These are phyloP conservation scores for Lactarius evosmus DNA, from an alignment of 768 basidiomycete species.

Conservation along the genomic window DNA sequence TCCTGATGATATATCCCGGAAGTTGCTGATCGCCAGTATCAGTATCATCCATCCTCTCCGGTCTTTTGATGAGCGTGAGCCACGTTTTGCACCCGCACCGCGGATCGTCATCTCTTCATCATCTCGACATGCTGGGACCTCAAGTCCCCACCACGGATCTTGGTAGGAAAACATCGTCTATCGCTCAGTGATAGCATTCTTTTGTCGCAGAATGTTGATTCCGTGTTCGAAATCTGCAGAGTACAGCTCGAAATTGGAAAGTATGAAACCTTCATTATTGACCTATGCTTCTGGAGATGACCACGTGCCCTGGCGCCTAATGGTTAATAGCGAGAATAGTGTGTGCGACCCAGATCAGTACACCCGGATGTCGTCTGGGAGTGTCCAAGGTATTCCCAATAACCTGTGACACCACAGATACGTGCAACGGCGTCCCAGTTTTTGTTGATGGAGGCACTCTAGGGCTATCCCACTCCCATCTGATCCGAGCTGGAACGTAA, in stretches of 20 bases:
- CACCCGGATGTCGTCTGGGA: background rate
- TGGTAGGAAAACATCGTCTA: background rate
- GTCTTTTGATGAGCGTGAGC: slow-evolving; percentile 6
- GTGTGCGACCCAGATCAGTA: background rate
- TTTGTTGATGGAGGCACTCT: slow-evolving; percentile 8
- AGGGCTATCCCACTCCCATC: background rate
- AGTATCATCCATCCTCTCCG: background rate
- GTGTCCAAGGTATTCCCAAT: background rate
- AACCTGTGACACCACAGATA: background rate
- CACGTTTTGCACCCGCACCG: background rate
- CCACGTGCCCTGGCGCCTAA: slow-evolving; percentile 5
- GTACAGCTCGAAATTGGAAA: background rate
- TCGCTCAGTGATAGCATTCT: slow-evolving; percentile 2
- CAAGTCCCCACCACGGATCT: background rate
- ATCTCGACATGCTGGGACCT: background rate
- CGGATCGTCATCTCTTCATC: background rate
- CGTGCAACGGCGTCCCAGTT: background rate
- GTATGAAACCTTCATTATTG: slow-evolving; percentile 3
- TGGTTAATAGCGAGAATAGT: background rate
- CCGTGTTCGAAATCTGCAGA: slow-evolving; percentile 3
- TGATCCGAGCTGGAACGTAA: background rate
- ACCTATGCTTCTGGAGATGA: background rate
- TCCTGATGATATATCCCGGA: background rate
- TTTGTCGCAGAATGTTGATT: background rate
- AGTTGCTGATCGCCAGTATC: slow-evolving; percentile 5